Evolutionary conservation across 2,329 filamentous ascomycete genomes (phyloP).

Genomic region (Atkinsonella texensis): DNA sequence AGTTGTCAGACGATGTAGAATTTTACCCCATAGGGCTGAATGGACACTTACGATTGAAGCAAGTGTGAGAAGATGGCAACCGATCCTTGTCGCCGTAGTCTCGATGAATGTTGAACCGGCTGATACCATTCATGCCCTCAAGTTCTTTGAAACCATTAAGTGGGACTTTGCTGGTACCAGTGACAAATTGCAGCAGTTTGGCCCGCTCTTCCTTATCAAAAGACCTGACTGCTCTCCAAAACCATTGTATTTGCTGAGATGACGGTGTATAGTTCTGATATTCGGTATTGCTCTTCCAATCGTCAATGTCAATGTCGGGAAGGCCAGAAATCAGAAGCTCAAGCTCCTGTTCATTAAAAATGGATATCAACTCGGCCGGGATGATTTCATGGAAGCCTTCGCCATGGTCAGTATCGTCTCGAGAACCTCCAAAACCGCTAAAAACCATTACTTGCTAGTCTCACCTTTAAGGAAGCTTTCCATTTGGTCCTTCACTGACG

Average conservation of each 20-base stretch:
- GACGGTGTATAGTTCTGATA: constrained; percentile 96
- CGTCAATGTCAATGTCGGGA: constrained; percentile 93
- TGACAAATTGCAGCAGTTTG: constrained; percentile 95
- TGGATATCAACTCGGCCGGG: constrained; percentile 81
- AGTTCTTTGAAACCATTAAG: constrained; percentile 98
- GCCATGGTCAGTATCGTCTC: constrained; percentile 3
- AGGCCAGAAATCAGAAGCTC: constrained; percentile 93
- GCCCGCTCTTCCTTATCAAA: constrained; percentile 99
- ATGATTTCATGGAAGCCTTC: constrained; percentile 95
- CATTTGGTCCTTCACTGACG: constrained; percentile 88
- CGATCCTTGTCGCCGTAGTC: constrained; percentile 96
- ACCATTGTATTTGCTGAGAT: constrained; percentile 97
- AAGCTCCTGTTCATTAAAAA: constrained; percentile 97
- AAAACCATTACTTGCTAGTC: constrained; percentile 10
- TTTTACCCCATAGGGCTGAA: background rate
- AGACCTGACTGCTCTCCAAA: constrained; percentile 93
- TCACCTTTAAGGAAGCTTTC: constrained; percentile 79
- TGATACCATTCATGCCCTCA: constrained; percentile 98
- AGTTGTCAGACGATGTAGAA: background rate
- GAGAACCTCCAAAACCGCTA: background rate
- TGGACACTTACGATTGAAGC: constrained; percentile 84
- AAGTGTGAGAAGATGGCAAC: constrained; percentile 91
- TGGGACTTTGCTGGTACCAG: constrained; percentile 94
- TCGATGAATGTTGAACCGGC: constrained; percentile 95
- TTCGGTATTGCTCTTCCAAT: constrained; percentile 98